Evolutionary conservation across 805 yeast species (phyloP).

Genomic region (Schwanniomyces occidentalis): DNA sequence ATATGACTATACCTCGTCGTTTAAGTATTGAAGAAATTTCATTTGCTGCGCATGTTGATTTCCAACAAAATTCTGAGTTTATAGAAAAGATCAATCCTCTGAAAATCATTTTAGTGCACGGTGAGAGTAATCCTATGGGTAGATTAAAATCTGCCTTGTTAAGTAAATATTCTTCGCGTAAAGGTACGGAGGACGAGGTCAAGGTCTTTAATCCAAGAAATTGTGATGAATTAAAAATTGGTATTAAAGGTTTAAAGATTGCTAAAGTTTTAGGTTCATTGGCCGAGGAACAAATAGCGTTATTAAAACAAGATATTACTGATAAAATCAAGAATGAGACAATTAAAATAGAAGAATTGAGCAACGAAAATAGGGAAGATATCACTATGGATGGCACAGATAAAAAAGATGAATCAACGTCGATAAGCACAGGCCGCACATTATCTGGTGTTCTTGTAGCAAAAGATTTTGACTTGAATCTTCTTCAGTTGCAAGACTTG

Average conservation of each 20-base stretch:
- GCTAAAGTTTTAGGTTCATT: slow-evolving; percentile 68
- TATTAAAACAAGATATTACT: slow-evolving; percentile 55
- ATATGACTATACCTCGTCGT: slow-evolving; percentile 81
- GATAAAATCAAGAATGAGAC: slow-evolving; percentile 51
- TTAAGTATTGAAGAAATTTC: slow-evolving; percentile 89
- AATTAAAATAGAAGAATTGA: slow-evolving; percentile 35
- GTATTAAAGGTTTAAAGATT: slow-evolving; percentile 78
- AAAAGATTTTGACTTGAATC: slow-evolving; percentile 82
- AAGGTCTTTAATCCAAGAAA: slow-evolving; percentile 91
- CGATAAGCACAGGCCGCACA: slow-evolving; percentile 29
- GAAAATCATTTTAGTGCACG: slow-evolving; percentile 90
- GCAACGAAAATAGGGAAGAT: slow-evolving; percentile 6
- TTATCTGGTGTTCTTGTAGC: slow-evolving; percentile 87
- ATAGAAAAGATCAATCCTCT: slow-evolving; percentile 85
- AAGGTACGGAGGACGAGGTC: slow-evolving; percentile 86
- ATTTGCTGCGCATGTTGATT: slow-evolving; percentile 99
- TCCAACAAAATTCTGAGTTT: slow-evolving; percentile 87
- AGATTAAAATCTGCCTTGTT: slow-evolving; percentile 88
- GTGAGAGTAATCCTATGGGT: slow-evolving; percentile 98
- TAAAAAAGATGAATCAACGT: slow-evolving; percentile 9
- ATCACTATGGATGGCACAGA: slow-evolving; percentile 6
- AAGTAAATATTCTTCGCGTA: slow-evolving; percentile 78
- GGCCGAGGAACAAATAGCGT: slow-evolving; percentile 43
- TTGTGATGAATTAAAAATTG: slow-evolving; percentile 74
- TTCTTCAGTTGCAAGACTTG: slow-evolving; percentile 82